These are phyloP conservation scores for Wickerhamiella musiphila DNA, from an alignment of 805 yeast genomes.

Conservation along the genomic window DNA sequence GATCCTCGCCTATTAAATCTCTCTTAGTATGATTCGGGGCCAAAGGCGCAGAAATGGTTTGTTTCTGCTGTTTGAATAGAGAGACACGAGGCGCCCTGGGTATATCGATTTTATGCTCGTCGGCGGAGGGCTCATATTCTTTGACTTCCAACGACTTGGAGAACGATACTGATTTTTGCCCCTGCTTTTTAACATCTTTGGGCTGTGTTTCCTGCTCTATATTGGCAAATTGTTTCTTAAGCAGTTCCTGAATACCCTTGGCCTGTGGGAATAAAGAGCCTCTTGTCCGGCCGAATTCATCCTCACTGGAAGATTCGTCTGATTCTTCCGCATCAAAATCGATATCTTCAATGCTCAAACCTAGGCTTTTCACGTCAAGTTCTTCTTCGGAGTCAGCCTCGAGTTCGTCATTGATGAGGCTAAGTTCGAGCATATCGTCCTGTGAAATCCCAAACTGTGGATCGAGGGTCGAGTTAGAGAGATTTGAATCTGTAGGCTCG, in stretches of 20 bases:
- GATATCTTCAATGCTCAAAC: conserved; percentile 39
- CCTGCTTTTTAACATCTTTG: background rate
- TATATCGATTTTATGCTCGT: conserved; percentile 10
- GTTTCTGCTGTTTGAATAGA: conserved; percentile 17
- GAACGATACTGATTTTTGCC: conserved; percentile 11
- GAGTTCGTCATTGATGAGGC: conserved; percentile 10
- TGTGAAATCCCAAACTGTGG: conserved; percentile 8
- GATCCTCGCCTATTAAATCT: too few species aligned
- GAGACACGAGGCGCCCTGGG: conserved; percentile 15
- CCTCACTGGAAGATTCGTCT: conserved; percentile 25
- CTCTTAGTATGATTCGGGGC: too few species aligned
- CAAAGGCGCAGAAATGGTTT: background rate
- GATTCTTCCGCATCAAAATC: conserved; percentile 22
- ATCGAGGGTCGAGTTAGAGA: too few species aligned
- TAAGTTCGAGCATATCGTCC: conserved; percentile 18
- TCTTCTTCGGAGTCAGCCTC: conserved; percentile 19
- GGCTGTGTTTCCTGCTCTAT: background rate
- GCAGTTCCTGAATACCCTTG: conserved; percentile 8
- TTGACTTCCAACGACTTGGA: conserved; percentile 13
- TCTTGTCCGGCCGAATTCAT: conserved; percentile 21
- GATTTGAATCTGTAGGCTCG: too few species aligned
- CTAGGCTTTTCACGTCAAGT: conserved; percentile 28
- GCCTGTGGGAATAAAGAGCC: conserved; percentile 22
- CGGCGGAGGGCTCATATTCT: conserved; percentile 14
- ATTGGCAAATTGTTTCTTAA: conserved; percentile 5